Percentiles rank a stretch among this genome's conserved stretches.
phyloP scores from a whole-genome alignment of 345 rosid species.

The Turritis glabra region DNA sequence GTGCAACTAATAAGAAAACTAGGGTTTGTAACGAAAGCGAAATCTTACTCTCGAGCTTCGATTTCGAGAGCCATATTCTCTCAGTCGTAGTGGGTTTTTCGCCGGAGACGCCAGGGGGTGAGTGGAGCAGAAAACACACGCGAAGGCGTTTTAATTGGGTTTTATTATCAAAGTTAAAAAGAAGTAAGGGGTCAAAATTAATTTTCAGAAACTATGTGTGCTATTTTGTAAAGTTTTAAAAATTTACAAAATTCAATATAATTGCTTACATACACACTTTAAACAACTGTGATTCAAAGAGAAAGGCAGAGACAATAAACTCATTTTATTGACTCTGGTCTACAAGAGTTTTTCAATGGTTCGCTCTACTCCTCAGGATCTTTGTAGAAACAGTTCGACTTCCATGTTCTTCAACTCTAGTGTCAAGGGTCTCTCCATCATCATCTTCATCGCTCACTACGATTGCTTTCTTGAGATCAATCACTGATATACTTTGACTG shows the following conservation, averaged over 20 bases:
- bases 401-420: background rate
- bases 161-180: background rate
- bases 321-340: background rate
- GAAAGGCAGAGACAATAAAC: background rate
- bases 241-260: background rate
- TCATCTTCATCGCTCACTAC: background rate
- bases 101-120: constrained; percentile 24
- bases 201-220: background rate
- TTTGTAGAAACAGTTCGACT: background rate
- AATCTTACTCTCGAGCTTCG: constrained; percentile 92
- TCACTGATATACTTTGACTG: background rate
- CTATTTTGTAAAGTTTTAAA: background rate
- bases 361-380: background rate
- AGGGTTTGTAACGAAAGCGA: background rate
- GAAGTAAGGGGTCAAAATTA: background rate
- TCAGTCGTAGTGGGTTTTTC: constrained; percentile 19
- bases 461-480: background rate
- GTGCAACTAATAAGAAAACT: background rate
- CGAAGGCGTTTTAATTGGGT: background rate
- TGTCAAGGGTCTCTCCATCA: background rate
- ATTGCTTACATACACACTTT: background rate
- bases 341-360: background rate
- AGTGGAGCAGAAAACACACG: background rate
- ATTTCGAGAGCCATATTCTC: constrained; percentile 87
- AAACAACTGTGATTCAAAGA: too few relatives aligned